Base-by-base conservation (phyloP, 495 filamentous ascomycete genomes). In the Daldinia caldariorum region DNA sequence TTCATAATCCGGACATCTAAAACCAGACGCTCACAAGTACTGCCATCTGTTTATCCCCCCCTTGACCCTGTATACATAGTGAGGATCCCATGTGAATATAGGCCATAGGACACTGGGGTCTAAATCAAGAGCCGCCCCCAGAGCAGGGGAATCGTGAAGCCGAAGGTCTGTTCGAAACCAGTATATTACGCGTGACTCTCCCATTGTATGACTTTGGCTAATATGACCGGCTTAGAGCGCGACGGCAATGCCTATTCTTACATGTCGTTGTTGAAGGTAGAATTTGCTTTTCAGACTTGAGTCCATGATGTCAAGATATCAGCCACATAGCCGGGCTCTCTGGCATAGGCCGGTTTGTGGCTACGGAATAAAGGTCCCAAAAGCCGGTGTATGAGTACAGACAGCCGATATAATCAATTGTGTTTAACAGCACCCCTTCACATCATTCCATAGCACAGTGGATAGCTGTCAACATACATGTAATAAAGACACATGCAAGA, bases 101-200 rank as follows among this genome's bases (percentile, higher is more conserved):
- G 88, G 88, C 76, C 88, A 92, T 7, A 91, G 81, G 12, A 80
- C 81, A 41, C 84, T 81, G 0, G 90, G 88, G 13, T 89, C 82
- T 13, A 92, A 78, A 58, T 86, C 84, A 9, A 91, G 79, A 3
- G 90, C 89, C 6, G 87, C 88, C 69, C 86, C 82, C 14, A 92
- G 76, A 5, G 89, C 89, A 8, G 89, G 89, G 4, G 89, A 91
- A 72, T 92, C 90, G 71, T 92, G 90, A 3, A 91, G 83, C 16
- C 90, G 86, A 9, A 92, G 81, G 74, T 92, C 90, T 10, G 90
- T 91, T 58, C 90, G 85, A 66, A 91, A 90, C 90, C 90, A 91
- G 74, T 90, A 91, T n/a, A 92, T 81, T 3, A 91, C 89, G 49
- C 89, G 80, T 37, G 84, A 80, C 60, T 81, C 79, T 4, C 69